Evolutionary conservation across 805 yeast genomes (phyloP).

Genomic region (Jamesozyma rosinii): DNA sequence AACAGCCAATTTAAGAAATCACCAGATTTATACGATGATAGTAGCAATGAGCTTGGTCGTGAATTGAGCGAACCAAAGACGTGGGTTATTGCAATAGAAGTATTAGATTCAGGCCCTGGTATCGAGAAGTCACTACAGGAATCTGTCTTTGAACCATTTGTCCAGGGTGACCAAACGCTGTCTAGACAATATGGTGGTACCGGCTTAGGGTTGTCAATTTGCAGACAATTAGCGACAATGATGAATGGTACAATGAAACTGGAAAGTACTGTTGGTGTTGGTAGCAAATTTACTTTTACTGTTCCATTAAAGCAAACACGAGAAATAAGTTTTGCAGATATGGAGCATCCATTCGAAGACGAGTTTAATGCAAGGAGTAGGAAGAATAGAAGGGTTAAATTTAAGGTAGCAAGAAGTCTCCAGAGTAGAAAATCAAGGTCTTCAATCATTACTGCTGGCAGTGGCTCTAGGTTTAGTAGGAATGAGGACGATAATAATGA

Average conservation of each 20-base stretch:
- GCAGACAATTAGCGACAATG: conserved; percentile 80
- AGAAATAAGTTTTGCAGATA: conserved; percentile 25
- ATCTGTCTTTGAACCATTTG: conserved; percentile 89
- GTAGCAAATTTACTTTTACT: conserved; percentile 74
- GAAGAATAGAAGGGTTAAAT: conserved; percentile 39
- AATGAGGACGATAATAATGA: conserved; percentile 1
- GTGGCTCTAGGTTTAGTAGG: conserved; percentile 1
- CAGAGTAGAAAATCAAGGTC: conserved; percentile 18
- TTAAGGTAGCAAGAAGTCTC: conserved; percentile 24
- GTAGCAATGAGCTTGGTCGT: conserved; percentile 16
- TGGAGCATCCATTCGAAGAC: conserved; percentile 47
- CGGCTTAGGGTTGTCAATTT: conserved; percentile 83
- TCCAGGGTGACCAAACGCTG: conserved; percentile 91
- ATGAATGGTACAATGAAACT: conserved; percentile 82
- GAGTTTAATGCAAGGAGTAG: conserved; percentile 52
- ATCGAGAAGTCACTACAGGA: conserved; percentile 74
- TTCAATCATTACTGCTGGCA: conserved; percentile 9
- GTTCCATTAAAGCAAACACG: conserved; percentile 59
- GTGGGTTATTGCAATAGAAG: conserved; percentile 47
- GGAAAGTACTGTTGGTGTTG: conserved; percentile 67
- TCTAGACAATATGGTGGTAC: conserved; percentile 93
- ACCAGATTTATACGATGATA: conserved; percentile 17
- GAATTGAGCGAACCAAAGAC: conserved; percentile 23
- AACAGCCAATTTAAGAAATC: conserved; percentile 35
- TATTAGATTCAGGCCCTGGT: conserved; percentile 90